Evolutionary conservation across 2,329 filamentous ascomycete genomes (phyloP).

Genomic region (Laburnicola sp.): DNA sequence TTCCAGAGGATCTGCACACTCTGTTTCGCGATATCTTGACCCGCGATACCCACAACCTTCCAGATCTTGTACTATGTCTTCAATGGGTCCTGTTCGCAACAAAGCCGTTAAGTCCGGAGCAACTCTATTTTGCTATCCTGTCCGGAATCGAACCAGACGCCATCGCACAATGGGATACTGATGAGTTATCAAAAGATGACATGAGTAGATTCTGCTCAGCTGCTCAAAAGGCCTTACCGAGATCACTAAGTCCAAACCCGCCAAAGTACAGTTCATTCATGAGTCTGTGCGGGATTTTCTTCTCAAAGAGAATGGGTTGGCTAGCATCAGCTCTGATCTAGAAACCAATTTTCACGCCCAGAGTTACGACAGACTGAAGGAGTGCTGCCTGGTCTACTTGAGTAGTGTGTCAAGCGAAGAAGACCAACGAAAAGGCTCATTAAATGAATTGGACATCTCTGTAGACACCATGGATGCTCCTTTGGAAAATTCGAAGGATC

Average conservation of each 20-base stretch:
- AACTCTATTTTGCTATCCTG: conserved; percentile 10
- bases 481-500: too few relatives aligned
- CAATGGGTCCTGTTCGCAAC: conserved; percentile 59
- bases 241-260: conserved; percentile 14
- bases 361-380: conserved; percentile 50
- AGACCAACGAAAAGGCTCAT: too few relatives aligned
- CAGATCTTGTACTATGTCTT: conserved; percentile 43
- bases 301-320: conserved; percentile 37
- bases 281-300: conserved; percentile 43
- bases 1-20: conserved; percentile 48
- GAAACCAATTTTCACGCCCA: conserved; percentile 30
- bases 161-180: conserved; percentile 29
- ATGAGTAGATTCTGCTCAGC: conserved; percentile 17
- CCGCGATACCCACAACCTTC: conserved; percentile 43
- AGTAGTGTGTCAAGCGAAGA: conserved; percentile 19
- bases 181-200: conserved; percentile 7
- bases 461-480: too few relatives aligned
- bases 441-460: too few relatives aligned
- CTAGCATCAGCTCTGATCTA: conserved; percentile 34
- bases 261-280: conserved; percentile 32
- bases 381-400: conserved; percentile 50
- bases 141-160: conserved; percentile 1
- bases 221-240: conserved; percentile 21
- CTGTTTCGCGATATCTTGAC: conserved; percentile 51
- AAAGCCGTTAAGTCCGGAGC: conserved; percentile 44